Base-by-base conservation (phyloP, 2,329 filamentous ascomycete species). In the Claviceps sp. region DNA sequence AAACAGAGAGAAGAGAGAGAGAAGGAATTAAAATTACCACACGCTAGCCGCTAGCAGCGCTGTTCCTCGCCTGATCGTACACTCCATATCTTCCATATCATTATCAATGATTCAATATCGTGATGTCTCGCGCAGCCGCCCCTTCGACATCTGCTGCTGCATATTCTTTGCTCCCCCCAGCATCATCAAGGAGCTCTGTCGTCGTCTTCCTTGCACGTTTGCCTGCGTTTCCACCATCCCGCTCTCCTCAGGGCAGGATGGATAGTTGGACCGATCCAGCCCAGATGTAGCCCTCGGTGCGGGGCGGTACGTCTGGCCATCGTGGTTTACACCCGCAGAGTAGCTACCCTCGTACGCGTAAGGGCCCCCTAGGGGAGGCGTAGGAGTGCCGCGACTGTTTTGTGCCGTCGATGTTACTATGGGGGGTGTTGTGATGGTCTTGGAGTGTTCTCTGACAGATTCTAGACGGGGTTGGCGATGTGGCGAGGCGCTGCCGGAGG, bases 121-220 rank as follows among this genome's bases (percentile, higher is more conserved):
- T n/a, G 70, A 71, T 62, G 79, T 76, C 55, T 80, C 76, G 40
- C 76, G 70, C 38, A 80, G 66, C 11, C 76, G 76, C 57, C 75
- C 78, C 60, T 73, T 75, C 0, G 74, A 76, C 41, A 67, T 66
- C 57, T 78, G 76, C 19, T 73, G 70, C 50, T 70, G 74, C 37
- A 78, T 63, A 26, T 72, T 70, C 49, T 67, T 63, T 57, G 74
- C 69, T 19, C 69, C 68, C 53, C 75, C 70, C 60, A 46, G 34
- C 44, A 46, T 76, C 71, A 55, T 81, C 78, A 84, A 78, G 46
- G 72, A 70, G 59, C 81, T 84, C 64, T 84, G 80, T 48, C 81
- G 74, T 48, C 78, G 71, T 69, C 76, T 55, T 59, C 59, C 52
- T 30, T 30, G 51, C 24, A 40, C 39, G 19, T 38, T 51, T 13